A percentile compares a stretch with the other conserved stretches of the same genome.
These are phyloP conservation scores for Daedalea quercina DNA, from an alignment of 768 basidiomycete species.

Conservation along the genomic window DNA sequence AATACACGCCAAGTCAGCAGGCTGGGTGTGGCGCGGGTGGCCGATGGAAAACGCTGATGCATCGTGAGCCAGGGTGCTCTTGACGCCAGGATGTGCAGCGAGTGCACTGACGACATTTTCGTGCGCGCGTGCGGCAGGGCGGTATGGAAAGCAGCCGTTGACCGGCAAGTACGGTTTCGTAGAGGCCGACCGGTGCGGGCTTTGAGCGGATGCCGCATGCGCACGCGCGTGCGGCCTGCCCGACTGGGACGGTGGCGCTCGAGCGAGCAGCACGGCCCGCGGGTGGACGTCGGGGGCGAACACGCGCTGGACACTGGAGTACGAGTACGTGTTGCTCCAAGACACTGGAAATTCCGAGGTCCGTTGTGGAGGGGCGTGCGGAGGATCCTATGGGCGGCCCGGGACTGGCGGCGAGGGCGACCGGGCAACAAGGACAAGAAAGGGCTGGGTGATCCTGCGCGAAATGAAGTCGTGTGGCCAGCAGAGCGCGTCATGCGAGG, in stretches of 20 bases:
- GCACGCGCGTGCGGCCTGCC: no score
- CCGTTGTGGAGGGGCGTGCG: background rate
- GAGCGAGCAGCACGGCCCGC: no score
- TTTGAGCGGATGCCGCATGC: background rate
- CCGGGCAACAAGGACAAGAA: no score
- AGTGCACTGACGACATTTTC: background rate
- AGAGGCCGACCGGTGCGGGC: background rate
- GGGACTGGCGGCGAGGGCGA: background rate
- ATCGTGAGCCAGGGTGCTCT: no score
- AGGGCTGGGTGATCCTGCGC: background rate
- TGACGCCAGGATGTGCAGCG: no score
- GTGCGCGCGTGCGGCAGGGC: no score
- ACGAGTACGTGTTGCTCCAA: background rate
- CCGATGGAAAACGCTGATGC: no score
- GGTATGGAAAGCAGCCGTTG: background rate
- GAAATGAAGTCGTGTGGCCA: background rate
- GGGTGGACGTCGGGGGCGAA: no score
- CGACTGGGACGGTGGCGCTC: no score
- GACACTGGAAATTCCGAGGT: background rate
- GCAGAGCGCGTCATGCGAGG: background rate
- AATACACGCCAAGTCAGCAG: no score
- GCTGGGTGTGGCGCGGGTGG: no score
- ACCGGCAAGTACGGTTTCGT: background rate
- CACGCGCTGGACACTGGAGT: no score
- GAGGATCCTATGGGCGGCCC: background rate